Conservation (phyloP, 2,329 filamentous ascomycete genomes). For the Aspergillus oerlinghausenensis region DNA sequence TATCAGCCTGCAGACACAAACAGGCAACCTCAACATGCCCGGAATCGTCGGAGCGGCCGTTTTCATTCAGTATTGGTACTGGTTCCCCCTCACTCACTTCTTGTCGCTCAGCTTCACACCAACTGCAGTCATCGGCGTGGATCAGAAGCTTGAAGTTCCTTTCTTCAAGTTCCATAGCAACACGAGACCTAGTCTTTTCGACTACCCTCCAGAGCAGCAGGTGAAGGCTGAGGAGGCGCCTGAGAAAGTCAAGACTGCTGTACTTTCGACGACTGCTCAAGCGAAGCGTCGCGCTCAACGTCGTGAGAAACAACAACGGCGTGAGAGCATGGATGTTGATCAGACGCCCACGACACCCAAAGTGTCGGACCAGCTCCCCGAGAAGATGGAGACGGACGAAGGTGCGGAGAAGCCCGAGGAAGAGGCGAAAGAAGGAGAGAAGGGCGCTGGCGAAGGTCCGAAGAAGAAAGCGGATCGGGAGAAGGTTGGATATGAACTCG, state of each 20-base stretch:
- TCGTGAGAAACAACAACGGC: slow-evolving; percentile 83
- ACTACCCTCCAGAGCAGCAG: slow-evolving; percentile 95
- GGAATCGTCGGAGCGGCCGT: slow-evolving; percentile 97
- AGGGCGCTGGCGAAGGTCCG: slow-evolving; percentile 53
- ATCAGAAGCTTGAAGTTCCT: slow-evolving; percentile 88
- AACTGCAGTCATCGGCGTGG: slow-evolving; percentile 89
- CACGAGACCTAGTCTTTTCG: slow-evolving; percentile 89
- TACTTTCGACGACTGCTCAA: slow-evolving; percentile 93
- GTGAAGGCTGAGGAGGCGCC: slow-evolving; percentile 91
- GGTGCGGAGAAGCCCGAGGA: slow-evolving; percentile 60
- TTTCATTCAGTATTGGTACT: slow-evolving; percentile 99
- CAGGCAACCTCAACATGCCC: slow-evolving; percentile 97
- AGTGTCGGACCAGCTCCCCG: slow-evolving; percentile 53
- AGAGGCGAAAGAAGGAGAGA: slow-evolving; percentile 54
- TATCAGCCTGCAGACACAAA: slow-evolving; percentile 94
- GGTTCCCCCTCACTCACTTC: slow-evolving; percentile 99
- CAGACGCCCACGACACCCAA: slow-evolving; percentile 71
- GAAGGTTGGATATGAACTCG: slow-evolving; percentile 91
- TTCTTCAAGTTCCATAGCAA: slow-evolving; percentile 95
- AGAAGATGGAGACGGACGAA: slow-evolving; percentile 77
- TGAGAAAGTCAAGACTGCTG: slow-evolving; percentile 89
- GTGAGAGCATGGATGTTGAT: slow-evolving; percentile 95
- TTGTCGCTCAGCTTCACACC: slow-evolving; percentile 93
- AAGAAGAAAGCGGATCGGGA: slow-evolving; percentile 96
- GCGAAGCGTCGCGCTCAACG: slow-evolving; percentile 91